Evolutionary conservation across 768 basidiomycete genomes (phyloP).

Genomic region (Cystobasidium ongulense): DNA sequence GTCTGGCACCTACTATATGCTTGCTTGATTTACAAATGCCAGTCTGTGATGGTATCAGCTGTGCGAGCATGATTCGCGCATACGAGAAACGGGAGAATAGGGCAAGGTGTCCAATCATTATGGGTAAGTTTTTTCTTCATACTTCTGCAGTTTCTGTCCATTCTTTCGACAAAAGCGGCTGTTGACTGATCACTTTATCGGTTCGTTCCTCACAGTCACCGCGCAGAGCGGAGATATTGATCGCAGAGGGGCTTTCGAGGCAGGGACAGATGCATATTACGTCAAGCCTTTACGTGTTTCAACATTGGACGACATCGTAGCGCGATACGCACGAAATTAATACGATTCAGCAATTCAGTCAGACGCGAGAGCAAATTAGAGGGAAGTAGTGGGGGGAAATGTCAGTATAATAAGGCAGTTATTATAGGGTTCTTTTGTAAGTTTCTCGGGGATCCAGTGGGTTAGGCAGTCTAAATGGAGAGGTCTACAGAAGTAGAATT

Average conservation of each 20-base stretch:
- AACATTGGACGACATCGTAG: background rate
- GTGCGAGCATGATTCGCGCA: background rate
- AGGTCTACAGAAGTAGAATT: too few relatives aligned
- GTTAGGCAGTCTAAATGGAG: too few relatives aligned
- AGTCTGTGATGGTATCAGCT: background rate
- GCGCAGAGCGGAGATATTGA: background rate
- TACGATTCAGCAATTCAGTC: too few relatives aligned
- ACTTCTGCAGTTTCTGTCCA: too few relatives aligned
- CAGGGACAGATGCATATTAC: slow-evolving; percentile 3
- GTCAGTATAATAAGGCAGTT: too few relatives aligned
- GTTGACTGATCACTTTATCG: background rate
- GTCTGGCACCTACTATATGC: background rate
- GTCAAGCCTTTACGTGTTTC: slow-evolving; percentile 12
- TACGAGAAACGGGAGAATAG: background rate
- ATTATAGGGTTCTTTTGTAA: too few relatives aligned
- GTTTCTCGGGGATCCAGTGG: too few relatives aligned
- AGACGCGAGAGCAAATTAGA: background rate
- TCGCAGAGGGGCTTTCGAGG: background rate
- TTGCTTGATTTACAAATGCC: slow-evolving; percentile 24
- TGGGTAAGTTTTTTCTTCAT: background rate
- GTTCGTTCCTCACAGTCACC: background rate
- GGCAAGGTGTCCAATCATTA: background rate
- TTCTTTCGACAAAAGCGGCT: too few relatives aligned
- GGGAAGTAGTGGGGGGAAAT: too few relatives aligned
- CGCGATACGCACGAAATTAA: background rate